Base-by-base conservation (phyloP, 2,329 filamentous ascomycete species). In the Colletotrichum sp. region DNA sequence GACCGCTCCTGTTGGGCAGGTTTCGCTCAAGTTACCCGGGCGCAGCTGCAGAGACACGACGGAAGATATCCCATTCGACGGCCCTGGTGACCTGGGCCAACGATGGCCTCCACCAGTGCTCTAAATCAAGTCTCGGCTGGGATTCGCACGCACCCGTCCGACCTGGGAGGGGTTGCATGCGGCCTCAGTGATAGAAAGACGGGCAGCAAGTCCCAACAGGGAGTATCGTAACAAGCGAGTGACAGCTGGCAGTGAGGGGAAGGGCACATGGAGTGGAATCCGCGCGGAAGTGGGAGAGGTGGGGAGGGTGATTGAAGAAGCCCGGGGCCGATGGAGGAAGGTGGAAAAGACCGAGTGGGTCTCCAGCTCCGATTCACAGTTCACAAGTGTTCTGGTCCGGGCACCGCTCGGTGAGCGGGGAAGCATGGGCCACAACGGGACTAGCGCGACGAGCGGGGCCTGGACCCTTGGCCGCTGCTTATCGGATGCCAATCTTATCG, bases 181-280 rank as follows among this genome's bases (percentile, higher is more conserved):
- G 27, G 15, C 31, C 31, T 21, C 43, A 51, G 57, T 34, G 11
- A 5, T 31, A 13, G 31, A 13, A 6, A 33, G 18, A 61, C 21
- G 21, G 3, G 31, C 31, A 38, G 55, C 21, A 55, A 47, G 29
- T 13, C 63, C 18, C 12, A 63, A 64, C 36, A 66, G 47, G 63
- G 47, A 29, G 24, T 21, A 38, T 18, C 54, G 18, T 59, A 9
- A 18, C 21, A 18, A 31, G 16, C 43, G 15, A 69, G 27, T 57
- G 47, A 63, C 70, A 72, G 47, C 29, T 72, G 65, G 70, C 70
- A 64, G 27, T 63, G 43, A 58, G 47, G 69, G 69, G n/a, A 34
- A 54, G 43, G 27, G 15, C 43, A 63, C n/a, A 16, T 54, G 38
- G 47, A 68, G 64, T 24, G 38, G 33, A 55, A 47, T 33, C 18